Percentiles rank a stretch among this genome's conserved stretches.
Evolutionary conservation across 202 grass and related monocot species (phyloP).

Genomic region (Zoysia matrella): DNA sequence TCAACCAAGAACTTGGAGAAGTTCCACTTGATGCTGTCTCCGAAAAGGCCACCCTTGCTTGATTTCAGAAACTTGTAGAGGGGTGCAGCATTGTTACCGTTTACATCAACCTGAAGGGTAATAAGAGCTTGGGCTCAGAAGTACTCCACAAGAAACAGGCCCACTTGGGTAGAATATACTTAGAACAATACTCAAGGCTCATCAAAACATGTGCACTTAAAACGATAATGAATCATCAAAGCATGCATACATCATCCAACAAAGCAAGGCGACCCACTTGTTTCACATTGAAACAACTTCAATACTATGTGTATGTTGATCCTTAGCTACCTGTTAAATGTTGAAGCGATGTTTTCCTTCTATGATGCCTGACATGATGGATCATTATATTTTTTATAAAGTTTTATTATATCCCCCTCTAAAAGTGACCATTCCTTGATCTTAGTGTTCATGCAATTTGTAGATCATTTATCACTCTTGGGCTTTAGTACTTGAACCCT

Average conservation of each 20-base stretch:
- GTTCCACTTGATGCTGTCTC: conserved; percentile 96
- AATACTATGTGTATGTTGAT: too few species aligned
- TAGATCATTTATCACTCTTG: too few species aligned
- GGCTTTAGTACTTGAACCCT: too few species aligned
- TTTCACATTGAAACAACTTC: neutral
- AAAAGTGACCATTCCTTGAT: too few species aligned
- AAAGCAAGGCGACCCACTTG: neutral
- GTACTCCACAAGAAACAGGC: neutral
- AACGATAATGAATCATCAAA: too few species aligned
- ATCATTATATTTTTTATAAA: too few species aligned
- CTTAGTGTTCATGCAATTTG: too few species aligned
- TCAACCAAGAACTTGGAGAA: conserved; percentile 99
- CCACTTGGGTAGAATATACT: neutral
- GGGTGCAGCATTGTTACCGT: conserved; percentile 66
- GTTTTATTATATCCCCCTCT: too few species aligned
- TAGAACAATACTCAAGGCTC: neutral
- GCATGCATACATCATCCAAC: neutral
- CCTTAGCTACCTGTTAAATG: too few species aligned
- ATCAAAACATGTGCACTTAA: neutral
- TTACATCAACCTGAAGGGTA: conserved; percentile 80
- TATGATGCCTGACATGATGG: too few species aligned
- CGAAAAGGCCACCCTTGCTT: conserved; percentile 88
- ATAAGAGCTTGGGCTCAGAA: neutral
- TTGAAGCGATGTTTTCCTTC: too few species aligned
- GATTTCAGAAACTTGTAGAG: conserved; percentile 92